Percentiles rank a stretch among this genome's conserved stretches.
Conservation (phyloP, 331 rosid species). For the Rosa hybrid region DNA sequence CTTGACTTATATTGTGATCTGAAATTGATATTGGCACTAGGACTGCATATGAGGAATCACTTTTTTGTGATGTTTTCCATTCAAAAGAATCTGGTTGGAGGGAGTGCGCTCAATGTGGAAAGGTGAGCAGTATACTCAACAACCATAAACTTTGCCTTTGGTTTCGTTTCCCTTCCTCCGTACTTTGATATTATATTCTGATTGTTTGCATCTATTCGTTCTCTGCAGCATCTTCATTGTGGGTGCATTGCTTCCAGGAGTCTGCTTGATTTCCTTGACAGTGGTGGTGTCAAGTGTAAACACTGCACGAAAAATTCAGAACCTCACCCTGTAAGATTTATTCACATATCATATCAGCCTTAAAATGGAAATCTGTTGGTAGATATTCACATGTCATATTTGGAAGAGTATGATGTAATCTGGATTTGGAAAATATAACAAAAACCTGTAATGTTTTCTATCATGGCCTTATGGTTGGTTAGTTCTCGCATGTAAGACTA, state of each 20-base stretch:
- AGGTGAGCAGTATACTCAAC: constrained; percentile 47
- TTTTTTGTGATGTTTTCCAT: constrained; percentile 78
- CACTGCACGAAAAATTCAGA: constrained; percentile 59
- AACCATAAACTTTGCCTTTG: neutral
- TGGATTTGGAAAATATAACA: neutral
- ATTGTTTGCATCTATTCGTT: constrained; percentile 22
- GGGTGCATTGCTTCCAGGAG: constrained; percentile 82
- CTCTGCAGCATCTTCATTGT: constrained; percentile 83
- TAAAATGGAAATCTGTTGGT: neutral
- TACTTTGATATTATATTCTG: neutral
- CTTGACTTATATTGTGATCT: neutral
- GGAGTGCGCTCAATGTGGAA: constrained; percentile 76
- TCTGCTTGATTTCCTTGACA: constrained; percentile 77
- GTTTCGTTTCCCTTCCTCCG: neutral
- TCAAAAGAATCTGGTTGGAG: constrained; percentile 94
- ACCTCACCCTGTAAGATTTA: constrained; percentile 55
- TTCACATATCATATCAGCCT: constrained; percentile 12
- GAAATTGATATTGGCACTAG: constrained; percentile 38
- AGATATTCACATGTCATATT: neutral
- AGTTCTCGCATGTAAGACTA: constrained; percentile 21
- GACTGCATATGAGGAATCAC: constrained; percentile 80
- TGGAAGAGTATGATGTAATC: neutral
- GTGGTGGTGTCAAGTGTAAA: constrained; percentile 83
- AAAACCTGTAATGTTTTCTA: neutral
- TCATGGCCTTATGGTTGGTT: neutral